A percentile compares a stretch with the other conserved stretches of the same genome.
Evolutionary conservation across 2,329 filamentous ascomycete genomes (phyloP).

Genomic region (Aspergillus piperis): DNA sequence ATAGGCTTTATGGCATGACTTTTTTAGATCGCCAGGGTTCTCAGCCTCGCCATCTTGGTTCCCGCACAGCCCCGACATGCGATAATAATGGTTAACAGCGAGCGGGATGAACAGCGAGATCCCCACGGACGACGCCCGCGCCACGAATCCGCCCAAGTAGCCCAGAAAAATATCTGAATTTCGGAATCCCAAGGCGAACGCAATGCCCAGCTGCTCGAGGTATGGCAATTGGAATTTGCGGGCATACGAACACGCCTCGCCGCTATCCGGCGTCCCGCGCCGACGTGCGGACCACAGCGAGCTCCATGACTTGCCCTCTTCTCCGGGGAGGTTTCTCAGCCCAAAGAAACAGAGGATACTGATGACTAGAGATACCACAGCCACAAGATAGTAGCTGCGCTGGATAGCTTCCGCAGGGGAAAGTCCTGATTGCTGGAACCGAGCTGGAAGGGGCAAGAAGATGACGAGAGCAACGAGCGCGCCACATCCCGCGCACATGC

Average conservation of each 20-base stretch:
- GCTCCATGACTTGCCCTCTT: slow-evolving; percentile 74
- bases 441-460: slow-evolving; percentile 84
- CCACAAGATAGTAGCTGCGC: slow-evolving; percentile 86
- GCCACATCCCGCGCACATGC: slow-evolving; percentile 87
- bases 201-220: slow-evolving; percentile 61
- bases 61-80: slow-evolving; percentile 75
- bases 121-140: slow-evolving; percentile 88
- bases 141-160: slow-evolving; percentile 93
- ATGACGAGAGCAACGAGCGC: slow-evolving; percentile 78
- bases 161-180: slow-evolving; percentile 80
- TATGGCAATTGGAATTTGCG: slow-evolving; percentile 26
- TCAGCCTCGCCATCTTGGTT: slow-evolving; percentile 36
- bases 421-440: slow-evolving; percentile 72
- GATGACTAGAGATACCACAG: slow-evolving; percentile 68
- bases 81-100: slow-evolving; percentile 89
- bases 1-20: slow-evolving; percentile 83
- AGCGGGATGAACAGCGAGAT: slow-evolving; percentile 94
- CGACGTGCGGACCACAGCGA: slow-evolving; percentile 44
- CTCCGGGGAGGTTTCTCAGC: slow-evolving; percentile 66
- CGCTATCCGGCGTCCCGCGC: slow-evolving; percentile 4
- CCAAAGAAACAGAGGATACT: slow-evolving; percentile 77
- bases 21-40: slow-evolving; percentile 67
- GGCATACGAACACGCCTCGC: not conserved
- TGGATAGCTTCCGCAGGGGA: slow-evolving; percentile 74
- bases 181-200: slow-evolving; percentile 69